Conservation (phyloP, 352 stramenopile species). For the Phytophthora europaea region DNA sequence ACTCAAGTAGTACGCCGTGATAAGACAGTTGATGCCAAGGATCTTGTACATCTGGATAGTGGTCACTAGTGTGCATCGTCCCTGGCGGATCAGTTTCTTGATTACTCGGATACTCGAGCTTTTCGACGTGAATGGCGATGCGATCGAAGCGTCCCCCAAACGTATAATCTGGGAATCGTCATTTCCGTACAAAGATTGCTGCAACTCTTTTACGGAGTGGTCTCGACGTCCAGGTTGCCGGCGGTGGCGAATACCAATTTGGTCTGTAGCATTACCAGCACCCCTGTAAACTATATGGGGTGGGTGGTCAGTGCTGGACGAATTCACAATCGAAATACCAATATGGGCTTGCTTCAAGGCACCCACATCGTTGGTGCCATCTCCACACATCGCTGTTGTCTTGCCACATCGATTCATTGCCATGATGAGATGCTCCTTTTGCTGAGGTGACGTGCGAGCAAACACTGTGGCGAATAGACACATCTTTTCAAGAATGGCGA, state of each 20-base stretch:
- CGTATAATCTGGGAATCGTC: slow-evolving; percentile 96
- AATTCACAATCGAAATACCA: slow-evolving; percentile 85
- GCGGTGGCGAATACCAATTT: slow-evolving; percentile 61
- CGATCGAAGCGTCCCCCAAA: slow-evolving; percentile 99
- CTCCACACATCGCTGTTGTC: slow-evolving; percentile 98
- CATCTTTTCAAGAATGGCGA: slow-evolving; percentile 78
- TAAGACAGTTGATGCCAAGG: slow-evolving; percentile 98
- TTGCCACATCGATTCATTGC: slow-evolving; percentile 94
- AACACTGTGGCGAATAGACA: slow-evolving; percentile 93
- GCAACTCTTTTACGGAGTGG: slow-evolving; percentile 51
- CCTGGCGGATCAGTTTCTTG: slow-evolving; percentile 98
- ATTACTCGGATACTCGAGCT: slow-evolving; percentile 92
- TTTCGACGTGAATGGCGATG: slow-evolving; percentile 99
- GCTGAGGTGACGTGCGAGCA: slow-evolving; percentile 95
- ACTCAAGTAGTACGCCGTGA: slow-evolving; percentile 98
- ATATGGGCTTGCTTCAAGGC: slow-evolving; percentile 95
- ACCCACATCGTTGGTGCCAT: slow-evolving; percentile 98
- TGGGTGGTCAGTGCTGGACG: slow-evolving; percentile 76
- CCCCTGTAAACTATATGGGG: slow-evolving; percentile 44
- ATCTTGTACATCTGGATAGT: slow-evolving; percentile 99
- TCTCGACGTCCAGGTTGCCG: slow-evolving; percentile 68
- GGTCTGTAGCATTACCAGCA: slow-evolving; percentile 53
- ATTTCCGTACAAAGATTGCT: slow-evolving; percentile 85
- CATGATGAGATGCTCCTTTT: slow-evolving; percentile 98
- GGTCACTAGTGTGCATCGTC: slow-evolving; percentile 98